Evolutionary conservation across 306 rosid species (phyloP).

Genomic region (Rosa persica): DNA sequence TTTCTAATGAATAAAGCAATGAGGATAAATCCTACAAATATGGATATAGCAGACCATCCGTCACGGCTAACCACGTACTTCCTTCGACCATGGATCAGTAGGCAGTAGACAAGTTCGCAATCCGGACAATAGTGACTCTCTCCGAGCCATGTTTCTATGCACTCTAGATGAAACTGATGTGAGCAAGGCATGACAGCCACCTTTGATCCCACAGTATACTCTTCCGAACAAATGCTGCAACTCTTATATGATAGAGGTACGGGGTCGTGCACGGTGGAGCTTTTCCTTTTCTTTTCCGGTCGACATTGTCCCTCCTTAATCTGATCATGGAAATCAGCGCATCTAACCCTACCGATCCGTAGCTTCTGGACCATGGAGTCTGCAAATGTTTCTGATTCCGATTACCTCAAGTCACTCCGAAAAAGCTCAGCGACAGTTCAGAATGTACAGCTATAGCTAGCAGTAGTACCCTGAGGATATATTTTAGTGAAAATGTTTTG

Average conservation of each 20-base stretch:
- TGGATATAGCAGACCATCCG: neutral
- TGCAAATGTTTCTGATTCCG: neutral
- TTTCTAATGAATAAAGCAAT: neutral
- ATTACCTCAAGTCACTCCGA: no score
- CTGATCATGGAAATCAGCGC: neutral
- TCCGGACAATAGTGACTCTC: slow-evolving; percentile 9
- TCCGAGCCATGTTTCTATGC: slow-evolving; percentile 1
- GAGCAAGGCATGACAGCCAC: neutral
- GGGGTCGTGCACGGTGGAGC: neutral
- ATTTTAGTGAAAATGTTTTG: no score
- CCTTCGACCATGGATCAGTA: neutral
- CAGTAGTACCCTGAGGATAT: no score
- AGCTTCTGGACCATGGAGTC: neutral
- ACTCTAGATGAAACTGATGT: neutral
- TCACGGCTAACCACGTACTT: neutral
- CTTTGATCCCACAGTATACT: neutral
- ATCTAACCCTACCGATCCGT: neutral
- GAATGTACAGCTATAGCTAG: no score
- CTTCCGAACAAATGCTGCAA: slow-evolving; percentile 16
- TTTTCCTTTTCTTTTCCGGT: neutral
- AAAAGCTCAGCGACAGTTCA: no score
- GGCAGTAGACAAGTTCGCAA: neutral
- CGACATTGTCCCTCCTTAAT: neutral
- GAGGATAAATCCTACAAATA: neutral
- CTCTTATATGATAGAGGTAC: neutral